Base-by-base conservation (phyloP, 75 land plant genomes). In the Adiantum capillusveneris region DNA sequence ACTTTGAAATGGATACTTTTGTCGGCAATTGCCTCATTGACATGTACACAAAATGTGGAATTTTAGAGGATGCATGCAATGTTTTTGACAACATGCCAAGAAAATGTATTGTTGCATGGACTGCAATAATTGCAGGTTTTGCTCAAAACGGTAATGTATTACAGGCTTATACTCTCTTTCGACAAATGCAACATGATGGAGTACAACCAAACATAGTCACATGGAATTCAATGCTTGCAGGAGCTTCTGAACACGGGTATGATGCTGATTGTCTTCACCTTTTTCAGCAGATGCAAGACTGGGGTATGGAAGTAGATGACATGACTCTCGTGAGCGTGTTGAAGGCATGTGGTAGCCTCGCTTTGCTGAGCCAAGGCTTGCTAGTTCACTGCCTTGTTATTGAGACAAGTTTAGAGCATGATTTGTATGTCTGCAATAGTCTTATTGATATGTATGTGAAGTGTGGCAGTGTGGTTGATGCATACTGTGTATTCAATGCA, bases 121-220 rank as follows among this genome's bases (percentile, higher is more conserved):
- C 81, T 1, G 28, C 79, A n/a, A 44, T 85, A 56, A 75, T 85
- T 56, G 59, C 79, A 14, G 88, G 88, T 20, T 85, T 74, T 51
- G 57, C 60, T 28, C 68, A 70, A 1, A 69, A 77, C 57, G 50
- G 50, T 2, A 2, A 21, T 17, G 17, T 46, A 46, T 6, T 6
- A 18, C 22, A 46, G 50, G 50, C 50, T 3, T 6, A n/a, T 46
- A 6, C 50, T 18, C 22, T 46, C 22, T 46, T 46, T 17, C 6
- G 14, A 17, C 57, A 55, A 6, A 55, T 55, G 57, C 57, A 55
- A 22, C 3, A 55, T 2, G 57, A 55, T 28, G 57, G 57, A 5
- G 31, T 55, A 55, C 6, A 55, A 55, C 57, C 57, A 22, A 55
- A 55, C 16, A 55, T 22, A 9, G 2, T 55, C 21, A 28, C 57